A percentile compares a stretch with the other conserved stretches of the same genome.
These are phyloP conservation scores for Musa acuminata DNA, from an alignment of 176 grass and related monocot genomes.

Conservation along the genomic window DNA sequence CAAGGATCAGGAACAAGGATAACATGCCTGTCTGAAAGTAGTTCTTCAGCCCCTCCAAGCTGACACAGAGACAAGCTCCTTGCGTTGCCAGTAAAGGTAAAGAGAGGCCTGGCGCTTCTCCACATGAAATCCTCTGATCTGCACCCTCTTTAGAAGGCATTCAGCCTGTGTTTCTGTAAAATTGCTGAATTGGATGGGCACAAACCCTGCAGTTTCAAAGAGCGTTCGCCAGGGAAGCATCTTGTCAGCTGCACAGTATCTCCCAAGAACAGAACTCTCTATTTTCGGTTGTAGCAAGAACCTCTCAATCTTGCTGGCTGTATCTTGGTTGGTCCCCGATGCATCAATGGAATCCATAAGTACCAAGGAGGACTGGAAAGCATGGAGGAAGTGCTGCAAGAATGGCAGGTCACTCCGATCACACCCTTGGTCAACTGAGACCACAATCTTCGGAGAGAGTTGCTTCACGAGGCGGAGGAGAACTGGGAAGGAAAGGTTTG, in stretches of 20 bases:
- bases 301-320: constrained; percentile 1
- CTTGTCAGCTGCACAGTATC: neutral
- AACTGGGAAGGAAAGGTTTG: neutral
- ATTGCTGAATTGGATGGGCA: constrained; percentile 16
- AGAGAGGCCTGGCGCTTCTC: constrained; percentile 18
- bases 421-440: constrained; percentile 15
- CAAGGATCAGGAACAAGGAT: neutral
- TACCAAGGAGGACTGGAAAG: constrained; percentile 11
- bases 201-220: constrained; percentile 1
- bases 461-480: constrained; percentile 11
- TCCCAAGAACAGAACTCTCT: constrained; percentile 3
- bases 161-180: constrained; percentile 15
- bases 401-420: constrained; percentile 10
- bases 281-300: constrained; percentile 14
- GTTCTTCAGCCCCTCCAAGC: constrained; percentile 15
- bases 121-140: constrained; percentile 20
- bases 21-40: constrained; percentile 10
- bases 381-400: neutral
- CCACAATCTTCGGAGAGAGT: constrained; percentile 11
- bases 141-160: constrained; percentile 17
- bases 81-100: constrained; percentile 15
- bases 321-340: constrained; percentile 13
- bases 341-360: constrained; percentile 21
- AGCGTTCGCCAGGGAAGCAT: constrained; percentile 15
- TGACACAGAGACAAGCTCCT: constrained; percentile 12